Evolutionary conservation across 495 filamentous ascomycete genomes (phyloP).

Genomic region (Terfezia claveryi): DNA sequence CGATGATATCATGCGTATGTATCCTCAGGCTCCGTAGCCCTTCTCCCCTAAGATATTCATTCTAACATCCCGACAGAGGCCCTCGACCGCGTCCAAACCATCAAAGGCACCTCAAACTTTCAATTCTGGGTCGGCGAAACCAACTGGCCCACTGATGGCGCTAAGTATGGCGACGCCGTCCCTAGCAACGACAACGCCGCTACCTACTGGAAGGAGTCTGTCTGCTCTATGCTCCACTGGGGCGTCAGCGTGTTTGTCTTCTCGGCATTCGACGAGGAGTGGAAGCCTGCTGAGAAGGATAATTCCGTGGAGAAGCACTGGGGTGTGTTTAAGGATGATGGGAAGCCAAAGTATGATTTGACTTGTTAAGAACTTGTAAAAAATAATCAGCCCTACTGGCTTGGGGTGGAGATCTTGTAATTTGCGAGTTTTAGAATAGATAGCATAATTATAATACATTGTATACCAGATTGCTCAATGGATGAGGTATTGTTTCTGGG

Average conservation of each 20-base stretch:
- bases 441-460: too few relatives aligned
- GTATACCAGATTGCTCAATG: too few relatives aligned
- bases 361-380: conserved; percentile 22
- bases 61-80: conserved; percentile 25
- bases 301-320: conserved; percentile 63
- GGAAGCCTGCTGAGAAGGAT: conserved; percentile 50
- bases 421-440: too few relatives aligned
- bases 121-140: conserved; percentile 63
- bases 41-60: not conserved
- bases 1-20: conserved; percentile 38
- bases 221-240: conserved; percentile 52
- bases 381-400: too few relatives aligned
- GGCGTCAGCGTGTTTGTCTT: conserved; percentile 44
- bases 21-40: not conserved
- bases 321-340: conserved; percentile 46
- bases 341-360: conserved; percentile 40
- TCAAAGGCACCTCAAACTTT: conserved; percentile 33
- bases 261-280: conserved; percentile 37
- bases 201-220: conserved; percentile 40
- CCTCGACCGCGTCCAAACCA: conserved; percentile 40
- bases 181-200: conserved; percentile 39
- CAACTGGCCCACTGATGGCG: conserved; percentile 34
- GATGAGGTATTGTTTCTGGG: too few relatives aligned
- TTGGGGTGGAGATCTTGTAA: too few relatives aligned
- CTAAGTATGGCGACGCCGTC: conserved; percentile 39